Percentiles rank a stretch among this genome's conserved stretches.
Evolutionary conservation across 306 rosid species (phyloP).

Genomic region (Cicer cuneatum): DNA sequence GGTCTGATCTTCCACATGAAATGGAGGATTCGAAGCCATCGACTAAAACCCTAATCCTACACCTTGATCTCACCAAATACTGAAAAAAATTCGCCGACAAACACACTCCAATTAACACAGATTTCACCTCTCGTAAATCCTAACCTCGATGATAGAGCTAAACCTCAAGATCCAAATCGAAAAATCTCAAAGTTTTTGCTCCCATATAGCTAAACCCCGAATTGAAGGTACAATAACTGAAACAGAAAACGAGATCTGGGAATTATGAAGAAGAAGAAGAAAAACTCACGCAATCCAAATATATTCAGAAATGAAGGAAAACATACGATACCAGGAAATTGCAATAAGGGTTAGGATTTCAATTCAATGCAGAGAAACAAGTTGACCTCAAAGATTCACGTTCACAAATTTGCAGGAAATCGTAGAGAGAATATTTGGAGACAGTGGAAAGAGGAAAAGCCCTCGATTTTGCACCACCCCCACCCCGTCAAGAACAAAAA

Average conservation of each 20-base stretch:
- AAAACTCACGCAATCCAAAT: slow-evolving; percentile 43
- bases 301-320: slow-evolving; percentile 35
- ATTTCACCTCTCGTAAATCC: slow-evolving; percentile 36
- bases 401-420: slow-evolving; percentile 43
- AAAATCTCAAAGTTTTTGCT: slow-evolving; percentile 36
- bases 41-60: slow-evolving; percentile 52
- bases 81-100: slow-evolving; percentile 35
- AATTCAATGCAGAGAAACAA: slow-evolving; percentile 42
- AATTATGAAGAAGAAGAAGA: slow-evolving; percentile 12
- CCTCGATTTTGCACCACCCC: slow-evolving; percentile 62
- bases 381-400: slow-evolving; percentile 53
- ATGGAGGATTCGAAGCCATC: slow-evolving; percentile 92
- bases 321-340: slow-evolving; percentile 32
- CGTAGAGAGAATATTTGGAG: slow-evolving; percentile 30
- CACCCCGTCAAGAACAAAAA: slow-evolving; percentile 54
- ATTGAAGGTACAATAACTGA: slow-evolving; percentile 38
- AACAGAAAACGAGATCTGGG: slow-evolving; percentile 58
- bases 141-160: slow-evolving; percentile 51
- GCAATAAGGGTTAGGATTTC: slow-evolving; percentile 26
- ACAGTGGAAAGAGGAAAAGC: slow-evolving; percentile 45
- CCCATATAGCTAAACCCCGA: slow-evolving; percentile 42
- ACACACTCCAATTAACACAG: slow-evolving; percentile 7
- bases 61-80: slow-evolving; percentile 44
- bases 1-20: slow-evolving; percentile 83
- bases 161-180: slow-evolving; percentile 60